These are phyloP conservation scores for Hemileia vastatrix DNA, from an alignment of 1,284 basidiomycete genomes.

Conservation along the genomic window DNA sequence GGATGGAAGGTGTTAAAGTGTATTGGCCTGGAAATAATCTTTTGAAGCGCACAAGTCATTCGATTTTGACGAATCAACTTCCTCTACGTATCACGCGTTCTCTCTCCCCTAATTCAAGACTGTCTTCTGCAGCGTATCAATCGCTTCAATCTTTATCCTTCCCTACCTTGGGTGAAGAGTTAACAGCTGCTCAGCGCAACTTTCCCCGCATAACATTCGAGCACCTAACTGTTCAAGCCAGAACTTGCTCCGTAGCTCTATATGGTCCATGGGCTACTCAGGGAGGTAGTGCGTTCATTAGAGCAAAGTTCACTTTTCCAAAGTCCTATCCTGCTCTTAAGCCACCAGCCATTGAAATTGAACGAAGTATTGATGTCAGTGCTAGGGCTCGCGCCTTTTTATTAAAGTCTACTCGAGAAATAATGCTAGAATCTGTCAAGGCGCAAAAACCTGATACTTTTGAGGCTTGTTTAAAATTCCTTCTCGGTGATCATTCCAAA, in stretches of 20 bases:
- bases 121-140: slow-evolving; percentile 64
- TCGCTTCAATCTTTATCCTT: slow-evolving; percentile 49
- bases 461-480: slow-evolving; percentile 17
- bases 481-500: slow-evolving; percentile 14
- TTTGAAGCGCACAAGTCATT: slow-evolving; percentile 65
- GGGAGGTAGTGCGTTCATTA: slow-evolving; percentile 63
- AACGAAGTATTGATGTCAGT: slow-evolving; percentile 17
- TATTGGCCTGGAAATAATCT: slow-evolving; percentile 47
- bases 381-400: slow-evolving; percentile 19
- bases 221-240: slow-evolving; percentile 55
- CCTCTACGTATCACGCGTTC: neutral
- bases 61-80: no score
- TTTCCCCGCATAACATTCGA: slow-evolving; percentile 56
- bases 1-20: slow-evolving; percentile 62
- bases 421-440: slow-evolving; percentile 15
- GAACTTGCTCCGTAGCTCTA: slow-evolving; percentile 73
- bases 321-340: slow-evolving; percentile 57
- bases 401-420: slow-evolving; percentile 19
- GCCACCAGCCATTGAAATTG: slow-evolving; percentile 20
- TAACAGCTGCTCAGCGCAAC: slow-evolving; percentile 12
- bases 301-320: slow-evolving; percentile 83
- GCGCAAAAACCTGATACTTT: slow-evolving; percentile 13
- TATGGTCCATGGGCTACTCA: slow-evolving; percentile 81
- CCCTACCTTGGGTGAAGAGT: neutral
- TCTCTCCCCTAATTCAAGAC: slow-evolving; percentile 54